These are phyloP conservation scores for Trichoderma polysporum DNA, from an alignment of 2,329 filamentous ascomycete species.

Conservation along the genomic window DNA sequence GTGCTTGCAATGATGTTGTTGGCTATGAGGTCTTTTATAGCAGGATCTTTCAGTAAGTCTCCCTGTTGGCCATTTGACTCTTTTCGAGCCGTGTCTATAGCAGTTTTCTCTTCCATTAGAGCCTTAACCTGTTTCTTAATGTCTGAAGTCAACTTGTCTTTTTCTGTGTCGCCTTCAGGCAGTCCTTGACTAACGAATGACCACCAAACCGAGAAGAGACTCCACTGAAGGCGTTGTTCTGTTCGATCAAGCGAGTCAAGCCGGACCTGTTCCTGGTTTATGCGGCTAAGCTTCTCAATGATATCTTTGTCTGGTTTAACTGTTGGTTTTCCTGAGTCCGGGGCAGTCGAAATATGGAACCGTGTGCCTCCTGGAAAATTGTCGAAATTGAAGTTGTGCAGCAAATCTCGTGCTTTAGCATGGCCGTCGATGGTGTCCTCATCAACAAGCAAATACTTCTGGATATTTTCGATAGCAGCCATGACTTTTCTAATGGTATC, in stretches of 20 bases:
- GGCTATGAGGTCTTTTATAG: no score
- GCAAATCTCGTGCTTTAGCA: no score
- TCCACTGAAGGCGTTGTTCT: slow-evolving; percentile 33
- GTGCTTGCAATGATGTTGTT: no score
- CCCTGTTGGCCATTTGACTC: not conserved
- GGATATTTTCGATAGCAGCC: slow-evolving; percentile 24
- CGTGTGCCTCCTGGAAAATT: slow-evolving; percentile 22
- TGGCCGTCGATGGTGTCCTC: no score
- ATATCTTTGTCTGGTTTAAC: not conserved
- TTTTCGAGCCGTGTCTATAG: not conserved
- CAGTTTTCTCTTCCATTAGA: not conserved
- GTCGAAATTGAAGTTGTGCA: slow-evolving; percentile 20
- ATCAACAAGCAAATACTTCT: not conserved
- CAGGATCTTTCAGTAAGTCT: no score
- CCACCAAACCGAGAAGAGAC: slow-evolving; percentile 44
- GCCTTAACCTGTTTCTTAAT: slow-evolving; percentile 20
- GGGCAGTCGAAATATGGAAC: not conserved
- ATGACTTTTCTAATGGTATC: slow-evolving; percentile 25
- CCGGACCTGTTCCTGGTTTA: slow-evolving; percentile 28
- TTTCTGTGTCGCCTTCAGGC: no score
- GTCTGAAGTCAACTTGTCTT: no score
- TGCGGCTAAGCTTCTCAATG: slow-evolving; percentile 17
- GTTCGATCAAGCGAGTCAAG: slow-evolving; percentile 26
- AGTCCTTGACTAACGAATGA: slow-evolving; percentile 32
- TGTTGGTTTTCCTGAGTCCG: not conserved